Evolutionary conservation across 805 yeast species (phyloP), one percentile per base, ranked within the genome.

Genomic region (Middelhovenomyces tepae): DNA sequence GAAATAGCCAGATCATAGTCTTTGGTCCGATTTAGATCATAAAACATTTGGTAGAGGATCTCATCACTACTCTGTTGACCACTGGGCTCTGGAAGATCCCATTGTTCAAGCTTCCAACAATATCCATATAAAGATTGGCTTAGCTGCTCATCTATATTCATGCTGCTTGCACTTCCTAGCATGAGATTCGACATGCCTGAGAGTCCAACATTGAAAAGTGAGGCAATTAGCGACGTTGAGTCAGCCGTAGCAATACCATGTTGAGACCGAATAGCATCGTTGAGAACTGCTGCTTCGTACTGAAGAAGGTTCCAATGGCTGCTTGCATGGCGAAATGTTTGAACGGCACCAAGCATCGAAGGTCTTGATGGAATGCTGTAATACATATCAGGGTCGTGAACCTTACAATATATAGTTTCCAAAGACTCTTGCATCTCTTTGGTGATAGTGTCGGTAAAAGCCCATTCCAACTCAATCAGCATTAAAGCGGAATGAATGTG

Each of bases 91-190:
- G 93, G 83, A 1, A 81, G 39, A 34, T 78, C 79, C 96, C 96
- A 87, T 31, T 72, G 70, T 27, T 68, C 71, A 25, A 87, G 54
- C 47, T 80, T 80, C 85, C 95, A 78, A 1, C 76, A 71, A 73
- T 85, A 76, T 37, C 70, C 74, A 49, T 67, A 80, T 1, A 55
- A 37, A 16, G 53, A 51, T 15, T 47, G n/a, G n/a, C n/a, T n/a
- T n/a, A n/a, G n/a, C n/a, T n/a, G n/a, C n/a, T n/a, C 50, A 2
- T 40, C 32, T 7, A 45, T 44, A 5, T 36, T 31, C 15, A 26
- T 8, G 5, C 16, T 18, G 3, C 16, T 20, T 10, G 33, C 16
- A 16, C 30, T n/a, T n/a, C n/a, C 36, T 11, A 32, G 17, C 6
- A 67, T 53, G n/a, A 72, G 42, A 21, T 60, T 63, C 0, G 87